A percentile compares a stretch with the other conserved stretches of the same genome.
Evolutionary conservation across 768 basidiomycete genomes (phyloP).

Genomic region (Lactifluus echinatus): DNA sequence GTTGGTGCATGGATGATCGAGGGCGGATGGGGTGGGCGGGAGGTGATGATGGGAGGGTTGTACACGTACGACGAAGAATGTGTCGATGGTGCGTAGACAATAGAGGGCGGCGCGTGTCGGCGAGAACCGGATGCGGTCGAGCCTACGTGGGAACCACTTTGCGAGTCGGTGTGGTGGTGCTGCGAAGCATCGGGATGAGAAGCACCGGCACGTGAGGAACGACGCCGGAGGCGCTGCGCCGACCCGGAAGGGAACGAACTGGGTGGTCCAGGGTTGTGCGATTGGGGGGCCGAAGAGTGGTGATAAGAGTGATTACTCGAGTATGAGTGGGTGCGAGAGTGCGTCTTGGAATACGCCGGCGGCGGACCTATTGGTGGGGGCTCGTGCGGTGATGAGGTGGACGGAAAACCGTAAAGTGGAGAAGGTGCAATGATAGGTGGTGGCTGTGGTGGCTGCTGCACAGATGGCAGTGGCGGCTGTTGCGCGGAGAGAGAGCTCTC

Average conservation of each 20-base stretch:
- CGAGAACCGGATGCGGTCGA: neutral
- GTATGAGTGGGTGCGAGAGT: conserved; percentile 10
- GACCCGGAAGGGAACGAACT: conserved; percentile 7
- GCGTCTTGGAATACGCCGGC: neutral
- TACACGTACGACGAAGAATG: conserved; percentile 15
- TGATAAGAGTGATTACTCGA: conserved; percentile 10
- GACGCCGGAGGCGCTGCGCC: conserved; percentile 10
- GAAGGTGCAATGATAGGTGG: conserved; percentile 6
- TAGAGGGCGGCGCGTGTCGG: conserved; percentile 11
- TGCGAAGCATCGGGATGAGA: conserved; percentile 4
- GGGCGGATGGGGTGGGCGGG: neutral
- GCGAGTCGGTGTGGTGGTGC: neutral
- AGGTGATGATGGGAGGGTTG: conserved; percentile 16
- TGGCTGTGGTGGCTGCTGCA: neutral
- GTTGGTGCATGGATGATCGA: neutral
- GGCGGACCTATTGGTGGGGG: conserved; percentile 3
- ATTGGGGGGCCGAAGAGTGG: neutral
- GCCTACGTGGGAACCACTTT: neutral
- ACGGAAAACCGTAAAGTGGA: conserved; percentile 12
- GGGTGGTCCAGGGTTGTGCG: neutral
- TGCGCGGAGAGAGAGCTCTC: neutral
- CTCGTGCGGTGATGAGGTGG: neutral
- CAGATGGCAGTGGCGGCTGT: neutral
- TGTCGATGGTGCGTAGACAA: conserved; percentile 16
- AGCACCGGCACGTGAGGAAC: conserved; percentile 6